These are phyloP conservation scores for barley (Hordeum vulgare) DNA, from an alignment of 176 grass and related monocot species.

Conservation along the genomic window DNA sequence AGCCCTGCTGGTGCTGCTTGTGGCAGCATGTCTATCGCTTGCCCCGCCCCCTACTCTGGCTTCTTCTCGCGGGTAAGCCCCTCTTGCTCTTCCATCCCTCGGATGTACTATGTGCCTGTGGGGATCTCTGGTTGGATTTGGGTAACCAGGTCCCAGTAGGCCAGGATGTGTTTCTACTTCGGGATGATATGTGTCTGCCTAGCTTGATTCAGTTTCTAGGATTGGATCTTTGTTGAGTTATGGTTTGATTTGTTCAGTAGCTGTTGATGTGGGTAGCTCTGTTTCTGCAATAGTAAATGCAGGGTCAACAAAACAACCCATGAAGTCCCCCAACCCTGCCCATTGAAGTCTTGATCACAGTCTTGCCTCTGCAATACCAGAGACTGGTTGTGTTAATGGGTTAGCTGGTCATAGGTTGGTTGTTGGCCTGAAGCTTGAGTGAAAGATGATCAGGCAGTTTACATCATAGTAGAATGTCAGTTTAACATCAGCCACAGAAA, in stretches of 20 bases:
- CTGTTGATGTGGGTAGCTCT: background rate
- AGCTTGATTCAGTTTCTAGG: background rate
- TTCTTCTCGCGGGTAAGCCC: constrained; percentile 27
- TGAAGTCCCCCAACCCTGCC: background rate
- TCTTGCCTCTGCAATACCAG: background rate
- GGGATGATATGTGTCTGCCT: background rate
- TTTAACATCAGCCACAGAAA: background rate
- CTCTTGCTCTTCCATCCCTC: background rate
- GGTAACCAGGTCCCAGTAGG: background rate
- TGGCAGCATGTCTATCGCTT: background rate
- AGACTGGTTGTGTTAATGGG: background rate
- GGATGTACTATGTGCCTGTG: background rate
- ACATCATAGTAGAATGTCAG: background rate
- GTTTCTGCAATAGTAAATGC: background rate
- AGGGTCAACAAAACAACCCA: background rate
- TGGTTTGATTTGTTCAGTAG: background rate
- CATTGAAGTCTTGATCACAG: background rate
- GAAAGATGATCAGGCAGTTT: background rate
- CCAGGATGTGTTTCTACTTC: background rate
- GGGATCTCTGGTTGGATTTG: constrained; percentile 4
- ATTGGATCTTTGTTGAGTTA: background rate
- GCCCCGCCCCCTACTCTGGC: background rate
- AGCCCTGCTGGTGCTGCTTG: constrained; percentile 15
- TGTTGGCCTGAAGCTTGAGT: background rate
- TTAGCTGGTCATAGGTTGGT: background rate